Evolutionary conservation across 129 eudicot genomes (phyloP).

Genomic region (Pulicaria dysenterica): DNA sequence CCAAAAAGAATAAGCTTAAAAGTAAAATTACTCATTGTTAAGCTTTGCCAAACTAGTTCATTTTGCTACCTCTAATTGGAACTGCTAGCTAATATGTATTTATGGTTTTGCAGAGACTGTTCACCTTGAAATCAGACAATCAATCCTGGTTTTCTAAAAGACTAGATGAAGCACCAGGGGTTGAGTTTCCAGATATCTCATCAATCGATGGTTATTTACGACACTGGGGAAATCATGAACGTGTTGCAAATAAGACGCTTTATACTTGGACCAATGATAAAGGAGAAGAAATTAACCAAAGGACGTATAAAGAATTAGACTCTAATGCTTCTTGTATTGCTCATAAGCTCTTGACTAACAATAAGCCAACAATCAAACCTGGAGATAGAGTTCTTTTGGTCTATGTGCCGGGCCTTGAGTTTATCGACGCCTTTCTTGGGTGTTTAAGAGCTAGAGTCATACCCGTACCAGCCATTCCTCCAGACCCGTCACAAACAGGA

Average conservation of each 20-base stretch:
- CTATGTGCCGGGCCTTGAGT: constrained; percentile 51
- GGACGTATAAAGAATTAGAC: constrained; percentile 43
- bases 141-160: constrained; percentile 28
- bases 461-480: constrained; percentile 55
- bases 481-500: constrained; percentile 49
- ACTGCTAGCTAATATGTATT: constrained; percentile 4
- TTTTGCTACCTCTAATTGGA: not conserved
- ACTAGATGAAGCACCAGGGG: constrained; percentile 38
- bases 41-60: not conserved
- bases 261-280: constrained; percentile 47
- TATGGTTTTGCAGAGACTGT: constrained; percentile 41
- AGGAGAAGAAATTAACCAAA: constrained; percentile 36
- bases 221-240: constrained; percentile 48
- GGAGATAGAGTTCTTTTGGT: constrained; percentile 54
- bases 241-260: constrained; percentile 31
- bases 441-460: constrained; percentile 48
- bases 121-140: constrained; percentile 38
- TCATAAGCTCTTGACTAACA: constrained; percentile 39
- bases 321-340: constrained; percentile 40
- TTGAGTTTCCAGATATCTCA: constrained; percentile 43
- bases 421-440: constrained; percentile 48
- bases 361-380: constrained; percentile 39
- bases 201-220: constrained; percentile 39
- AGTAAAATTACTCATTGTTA: not conserved
- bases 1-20: no score